These are phyloP conservation scores for Zygnema circumcarinatum DNA, from an alignment of 139 green algal genomes.

Conservation along the genomic window DNA sequence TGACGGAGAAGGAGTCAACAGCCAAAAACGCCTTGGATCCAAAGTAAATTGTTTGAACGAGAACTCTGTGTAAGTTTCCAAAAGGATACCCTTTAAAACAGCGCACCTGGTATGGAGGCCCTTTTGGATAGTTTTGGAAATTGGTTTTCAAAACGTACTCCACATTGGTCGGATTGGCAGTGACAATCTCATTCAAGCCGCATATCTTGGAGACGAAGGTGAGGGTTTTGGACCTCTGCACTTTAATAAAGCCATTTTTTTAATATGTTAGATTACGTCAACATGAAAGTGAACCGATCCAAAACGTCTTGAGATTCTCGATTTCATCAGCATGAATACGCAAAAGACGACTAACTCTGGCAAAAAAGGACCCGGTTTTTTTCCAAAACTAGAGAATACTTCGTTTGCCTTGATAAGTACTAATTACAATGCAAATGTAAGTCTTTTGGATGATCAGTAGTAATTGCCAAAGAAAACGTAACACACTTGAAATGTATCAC, in stretches of 20 bases:
- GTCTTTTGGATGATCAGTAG: too few relatives aligned
- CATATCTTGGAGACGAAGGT: neutral
- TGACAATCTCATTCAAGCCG: conserved; percentile 10
- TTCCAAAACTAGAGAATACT: too few relatives aligned
- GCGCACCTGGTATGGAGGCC: conserved; percentile 40
- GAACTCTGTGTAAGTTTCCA: neutral
- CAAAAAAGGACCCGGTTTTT: neutral
- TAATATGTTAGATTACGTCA: neutral
- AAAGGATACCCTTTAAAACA: neutral
- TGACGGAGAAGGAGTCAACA: neutral
- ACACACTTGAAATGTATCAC: too few relatives aligned
- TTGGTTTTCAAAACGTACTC: conserved; percentile 48
- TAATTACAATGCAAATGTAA: too few relatives aligned
- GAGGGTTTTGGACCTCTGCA: neutral
- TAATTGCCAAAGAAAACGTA: too few relatives aligned
- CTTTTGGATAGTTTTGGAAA: conserved; percentile 52
- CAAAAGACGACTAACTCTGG: neutral
- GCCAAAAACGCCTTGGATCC: neutral
- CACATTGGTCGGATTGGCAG: conserved; percentile 28
- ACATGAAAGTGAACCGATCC: neutral
- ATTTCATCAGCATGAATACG: neutral
- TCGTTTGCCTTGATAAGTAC: too few relatives aligned
- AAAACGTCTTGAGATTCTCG: neutral
- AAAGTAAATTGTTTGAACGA: neutral
- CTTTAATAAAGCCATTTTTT: neutral